A percentile compares a stretch with the other conserved stretches of the same genome.
Evolutionary conservation across 164 flowering plant genomes (phyloP).

Genomic region (Stephania cephalantha): DNA sequence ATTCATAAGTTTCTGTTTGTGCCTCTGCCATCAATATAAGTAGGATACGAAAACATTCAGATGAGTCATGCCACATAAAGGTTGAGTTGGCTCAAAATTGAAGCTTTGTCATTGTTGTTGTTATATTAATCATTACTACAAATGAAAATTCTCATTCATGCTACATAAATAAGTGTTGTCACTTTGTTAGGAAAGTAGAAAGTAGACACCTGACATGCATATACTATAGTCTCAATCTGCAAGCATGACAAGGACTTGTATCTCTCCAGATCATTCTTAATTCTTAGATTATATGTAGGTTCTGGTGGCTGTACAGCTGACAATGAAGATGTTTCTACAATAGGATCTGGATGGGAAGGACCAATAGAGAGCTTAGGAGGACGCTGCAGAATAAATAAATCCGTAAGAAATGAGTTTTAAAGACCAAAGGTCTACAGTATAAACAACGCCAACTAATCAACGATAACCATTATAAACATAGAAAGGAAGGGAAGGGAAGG

Average conservation of each 20-base stretch:
- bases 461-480: neutral
- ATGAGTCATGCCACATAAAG: neutral
- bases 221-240: slow-evolving; percentile 92
- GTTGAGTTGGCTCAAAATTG: neutral
- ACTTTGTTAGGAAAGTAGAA: neutral
- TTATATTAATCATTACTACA: too few relatives aligned
- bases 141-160: neutral
- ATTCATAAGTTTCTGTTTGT: slow-evolving; percentile 64
- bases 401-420: neutral
- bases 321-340: slow-evolving; percentile 91
- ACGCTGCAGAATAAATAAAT: slow-evolving; percentile 41
- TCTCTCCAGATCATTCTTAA: slow-evolving; percentile 56
- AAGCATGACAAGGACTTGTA: slow-evolving; percentile 79
- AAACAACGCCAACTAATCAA: neutral
- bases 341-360: slow-evolving; percentile 90
- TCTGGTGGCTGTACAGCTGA: slow-evolving; percentile 99
- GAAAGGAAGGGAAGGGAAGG: neutral
- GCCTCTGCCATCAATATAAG: slow-evolving; percentile 48
- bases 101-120: too few relatives aligned
- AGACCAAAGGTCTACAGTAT: neutral
- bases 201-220: slow-evolving; percentile 79
- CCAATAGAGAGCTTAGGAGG: slow-evolving; percentile 91
- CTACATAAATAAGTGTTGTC: neutral
- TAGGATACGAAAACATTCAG: neutral
- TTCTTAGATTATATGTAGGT: slow-evolving; percentile 69